Conservation (phyloP, 192 early-diverging fungal species). For the Coemansia reversa region DNA sequence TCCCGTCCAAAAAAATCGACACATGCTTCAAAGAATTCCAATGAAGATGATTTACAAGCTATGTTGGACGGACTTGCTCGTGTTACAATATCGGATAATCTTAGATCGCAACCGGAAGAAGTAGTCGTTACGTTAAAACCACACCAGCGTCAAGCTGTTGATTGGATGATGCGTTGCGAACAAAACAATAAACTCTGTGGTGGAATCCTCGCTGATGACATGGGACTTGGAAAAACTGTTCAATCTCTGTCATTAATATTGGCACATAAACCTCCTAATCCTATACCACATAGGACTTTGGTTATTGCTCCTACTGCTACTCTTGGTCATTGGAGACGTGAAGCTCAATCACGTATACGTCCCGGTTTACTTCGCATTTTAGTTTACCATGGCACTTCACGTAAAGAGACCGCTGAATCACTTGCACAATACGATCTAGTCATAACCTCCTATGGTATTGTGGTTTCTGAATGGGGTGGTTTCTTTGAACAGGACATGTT, state of each 20-base stretch:
- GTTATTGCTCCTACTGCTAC: conserved; percentile 69
- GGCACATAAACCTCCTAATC: conserved; percentile 31
- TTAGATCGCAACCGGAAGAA: conserved; percentile 52
- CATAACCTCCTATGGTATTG: conserved; percentile 51
- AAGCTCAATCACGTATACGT: conserved; percentile 60
- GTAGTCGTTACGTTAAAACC: conserved; percentile 52
- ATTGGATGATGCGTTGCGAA: conserved; percentile 63
- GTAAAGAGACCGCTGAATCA: conserved; percentile 21
- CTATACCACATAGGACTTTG: conserved; percentile 57
- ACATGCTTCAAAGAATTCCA: background rate
- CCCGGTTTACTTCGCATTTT: conserved; percentile 53
- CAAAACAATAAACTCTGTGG: conserved; percentile 36
- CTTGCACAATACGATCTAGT: conserved; percentile 57
- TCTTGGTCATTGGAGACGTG: conserved; percentile 71
- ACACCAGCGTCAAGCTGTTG: conserved; percentile 62
- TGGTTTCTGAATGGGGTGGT: conserved; percentile 22
- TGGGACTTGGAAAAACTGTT: conserved; percentile 76
- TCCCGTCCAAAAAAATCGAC: too few species aligned
- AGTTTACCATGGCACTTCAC: conserved; percentile 62
- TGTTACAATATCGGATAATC: conserved; percentile 4
- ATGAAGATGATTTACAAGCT: background rate
- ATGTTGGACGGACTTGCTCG: conserved; percentile 12
- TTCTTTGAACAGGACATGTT: background rate
- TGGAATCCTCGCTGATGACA: conserved; percentile 66
- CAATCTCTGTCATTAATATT: conserved; percentile 68